Evolutionary conservation across 805 yeast species (phyloP), one percentile per base, ranked within the genome.

Genomic region (Candida awuae): DNA sequence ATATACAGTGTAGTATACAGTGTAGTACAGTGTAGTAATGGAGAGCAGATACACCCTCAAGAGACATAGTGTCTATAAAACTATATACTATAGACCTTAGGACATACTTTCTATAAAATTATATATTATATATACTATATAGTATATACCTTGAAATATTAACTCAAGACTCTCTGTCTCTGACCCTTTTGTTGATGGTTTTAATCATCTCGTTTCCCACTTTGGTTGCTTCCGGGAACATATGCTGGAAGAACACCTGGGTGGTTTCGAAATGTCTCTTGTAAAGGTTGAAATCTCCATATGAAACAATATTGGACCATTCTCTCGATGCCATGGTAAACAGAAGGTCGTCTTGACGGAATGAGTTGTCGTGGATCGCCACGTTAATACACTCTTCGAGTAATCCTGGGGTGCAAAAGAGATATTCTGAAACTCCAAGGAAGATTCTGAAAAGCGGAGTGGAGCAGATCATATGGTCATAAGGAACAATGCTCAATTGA

Each of bases 391-490:
- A 81, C 43, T 77, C 77, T 32, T 87, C 95, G n/a, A 92, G 62
- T 27, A 90, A 60, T 1, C 80, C 83, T 0, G 92, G 90, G 0
- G 87, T 75, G 53, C 94, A 77, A 58, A 90, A 92, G 23, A 92
- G 63, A 58, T 86, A 90, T 56, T 92, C 97, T 0, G 95, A 76
- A 18, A 92, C 97, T 32, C 97, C 97, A 29, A 92, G 68, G 61
- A 92, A 86, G 29, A 92, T 86, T 56, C 97, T 72, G 56, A 90
- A 92, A 22, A 83, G 48, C 27, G 98, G 98, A 0, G 98, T 92
- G 1, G 96, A 84, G 56, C 97, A 90, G 43, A 90, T 88, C 63
- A 90, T 88, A 61, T 92, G 98, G 58, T 90, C 96, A 55, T 92
- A 90, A 4, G 98, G 98, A 26, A 83, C 80, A 30, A 92, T 86